These are phyloP conservation scores for Trapa incisa DNA, from an alignment of 345 rosid genomes.

Conservation along the genomic window DNA sequence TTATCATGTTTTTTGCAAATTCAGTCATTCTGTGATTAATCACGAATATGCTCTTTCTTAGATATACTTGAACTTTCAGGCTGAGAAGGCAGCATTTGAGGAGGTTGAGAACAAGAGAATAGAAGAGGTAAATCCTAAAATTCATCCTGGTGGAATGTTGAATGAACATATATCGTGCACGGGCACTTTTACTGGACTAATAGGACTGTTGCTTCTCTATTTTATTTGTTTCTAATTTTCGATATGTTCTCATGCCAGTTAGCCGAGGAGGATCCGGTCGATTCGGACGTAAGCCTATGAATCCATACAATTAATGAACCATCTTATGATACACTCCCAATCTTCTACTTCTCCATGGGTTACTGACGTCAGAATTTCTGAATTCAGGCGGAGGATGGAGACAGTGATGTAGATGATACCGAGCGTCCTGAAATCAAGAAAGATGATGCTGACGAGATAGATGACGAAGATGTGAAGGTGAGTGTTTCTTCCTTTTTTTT, in stretches of 20 bases:
- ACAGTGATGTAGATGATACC: conserved; percentile 27
- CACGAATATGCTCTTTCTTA: conserved; percentile 8
- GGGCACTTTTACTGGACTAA: background rate
- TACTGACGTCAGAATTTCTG: background rate
- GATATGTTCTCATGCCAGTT: conserved; percentile 30
- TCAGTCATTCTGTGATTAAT: conserved; percentile 7
- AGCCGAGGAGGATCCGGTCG: conserved; percentile 44
- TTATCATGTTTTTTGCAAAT: background rate
- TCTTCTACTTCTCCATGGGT: background rate
- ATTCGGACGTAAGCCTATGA: conserved; percentile 57
- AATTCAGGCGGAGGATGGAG: conserved; percentile 61
- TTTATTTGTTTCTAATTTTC: background rate
- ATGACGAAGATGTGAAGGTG: conserved; percentile 26
- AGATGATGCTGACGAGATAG: conserved; percentile 18
- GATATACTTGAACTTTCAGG: conserved; percentile 27
- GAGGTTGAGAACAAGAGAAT: conserved; percentile 77
- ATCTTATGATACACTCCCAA: background rate
- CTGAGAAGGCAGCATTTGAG: conserved; percentile 92
- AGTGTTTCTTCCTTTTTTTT: background rate
- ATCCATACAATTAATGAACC: background rate
- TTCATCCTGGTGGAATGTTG: background rate
- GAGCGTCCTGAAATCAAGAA: conserved; percentile 33
- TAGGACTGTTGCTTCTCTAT: background rate
- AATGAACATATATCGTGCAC: too few relatives aligned
- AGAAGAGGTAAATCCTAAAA: conserved; percentile 44